Evolutionary conservation across 1,139 yeast species (phyloP), one percentile per base, ranked within the genome.

Genomic region (Saccharomycopsis hybrid): DNA sequence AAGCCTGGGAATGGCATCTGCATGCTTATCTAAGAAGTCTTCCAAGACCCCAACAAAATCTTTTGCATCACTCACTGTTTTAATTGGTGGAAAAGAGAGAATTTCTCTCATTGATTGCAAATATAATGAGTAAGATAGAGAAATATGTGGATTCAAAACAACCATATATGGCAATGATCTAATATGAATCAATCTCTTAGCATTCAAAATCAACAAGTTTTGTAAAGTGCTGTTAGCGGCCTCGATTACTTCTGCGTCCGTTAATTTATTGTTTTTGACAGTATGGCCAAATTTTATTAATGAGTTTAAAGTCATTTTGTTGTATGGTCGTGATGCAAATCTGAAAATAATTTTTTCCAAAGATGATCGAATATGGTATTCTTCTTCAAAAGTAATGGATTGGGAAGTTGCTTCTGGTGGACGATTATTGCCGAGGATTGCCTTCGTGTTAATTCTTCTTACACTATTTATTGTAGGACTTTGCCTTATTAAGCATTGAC

Each of bases 141-240:
- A 84, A 49, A 90, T 83, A 59, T 87, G 78, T n/a, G 97, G 96
- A 62, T 90, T 90, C 54, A 90, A 68, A 44, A 88, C 85, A 46
- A 84, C 89, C 57, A 90, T 74, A 62, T 88, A 90, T 0, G 96
- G 96, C 48, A 90, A 69, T 45, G 75, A 72, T 54, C 94, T 73
- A 57, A 90, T 78, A 43, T 84, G 84, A 41, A 75, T 73, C 24
- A 89, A 65, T 54, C 96, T 61, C 41, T 65, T 64, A 24, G 77
- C 72, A 41, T 74, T 73, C 56, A 68, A 71, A 0, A 71, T 66
- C 31, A 74, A 59, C 28, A 75, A 60, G 48, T 67, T 62, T 53
- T 73, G 73, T 18, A 73, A 65, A 0, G 85, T 77, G 31, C 72
- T 62, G 5, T 65, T 61, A 2, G 65, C 63, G 41, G 65, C 55